Percentiles rank a stretch among this genome's conserved stretches.
These are phyloP conservation scores for Tylopilus orsonianus DNA, from an alignment of 1,284 basidiomycete genomes.

Conservation along the genomic window DNA sequence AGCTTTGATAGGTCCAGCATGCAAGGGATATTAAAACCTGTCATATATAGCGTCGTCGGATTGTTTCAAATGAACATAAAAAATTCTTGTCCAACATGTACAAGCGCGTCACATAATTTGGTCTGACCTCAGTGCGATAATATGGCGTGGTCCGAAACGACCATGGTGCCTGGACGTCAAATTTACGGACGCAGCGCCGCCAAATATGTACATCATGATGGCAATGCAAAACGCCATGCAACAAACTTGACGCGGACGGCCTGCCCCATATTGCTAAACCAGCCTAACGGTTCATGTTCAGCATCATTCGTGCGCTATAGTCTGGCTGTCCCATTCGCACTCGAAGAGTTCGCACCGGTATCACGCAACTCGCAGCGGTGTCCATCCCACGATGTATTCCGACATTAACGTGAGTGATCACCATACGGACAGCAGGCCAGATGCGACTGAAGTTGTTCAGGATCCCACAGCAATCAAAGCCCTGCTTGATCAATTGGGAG, in stretches of 20 bases:
- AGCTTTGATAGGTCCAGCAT: background rate
- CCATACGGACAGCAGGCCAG: background rate
- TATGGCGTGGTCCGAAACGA: background rate
- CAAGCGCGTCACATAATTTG: background rate
- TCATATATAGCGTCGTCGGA: background rate
- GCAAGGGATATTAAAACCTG: background rate
- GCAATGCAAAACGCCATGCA: no score
- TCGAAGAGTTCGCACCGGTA: background rate
- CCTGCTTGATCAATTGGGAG: slow-evolving; percentile 60
- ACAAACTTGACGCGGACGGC: no score
- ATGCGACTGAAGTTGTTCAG: slow-evolving; percentile 14
- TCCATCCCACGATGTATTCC: slow-evolving; percentile 31
- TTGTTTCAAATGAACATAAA: slow-evolving; percentile 2
- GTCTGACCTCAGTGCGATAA: no score
- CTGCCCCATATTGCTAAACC: no score
- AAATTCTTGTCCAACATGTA: background rate
- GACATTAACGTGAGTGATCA: slow-evolving; percentile 47
- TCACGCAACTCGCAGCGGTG: background rate
- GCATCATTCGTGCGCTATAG: no score
- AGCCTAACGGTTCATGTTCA: no score
- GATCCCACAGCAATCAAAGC: slow-evolving; percentile 63
- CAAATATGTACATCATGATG: no score
- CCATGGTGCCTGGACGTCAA: background rate
- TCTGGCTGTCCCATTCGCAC: background rate
- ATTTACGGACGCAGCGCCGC: background rate